Conservation (phyloP, 2,329 filamentous ascomycete genomes). For the Botrytis hyacinthi region DNA sequence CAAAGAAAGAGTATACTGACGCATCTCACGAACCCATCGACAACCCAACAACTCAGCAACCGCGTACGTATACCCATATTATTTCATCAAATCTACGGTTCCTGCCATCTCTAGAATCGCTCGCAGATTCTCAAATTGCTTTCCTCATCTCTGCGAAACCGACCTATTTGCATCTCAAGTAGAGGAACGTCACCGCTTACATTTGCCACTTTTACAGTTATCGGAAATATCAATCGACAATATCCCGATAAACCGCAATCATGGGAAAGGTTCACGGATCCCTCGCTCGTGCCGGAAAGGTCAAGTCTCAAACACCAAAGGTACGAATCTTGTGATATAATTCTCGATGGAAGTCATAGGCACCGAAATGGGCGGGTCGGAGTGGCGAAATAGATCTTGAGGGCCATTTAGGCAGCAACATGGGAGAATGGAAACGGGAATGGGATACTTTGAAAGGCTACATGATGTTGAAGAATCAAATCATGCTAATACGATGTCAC, state of each 20-base stretch:
- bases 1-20: constrained; percentile 5
- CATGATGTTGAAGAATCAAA: constrained; percentile 5
- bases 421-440: neutral
- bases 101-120: neutral
- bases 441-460: neutral
- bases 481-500: constrained; percentile 31
- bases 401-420: neutral
- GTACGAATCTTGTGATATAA: constrained; percentile 49
- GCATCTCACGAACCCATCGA: constrained; percentile 3
- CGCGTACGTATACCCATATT: constrained; percentile 19
- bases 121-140: constrained; percentile 12
- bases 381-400: constrained; percentile 4
- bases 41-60: constrained; percentile 20
- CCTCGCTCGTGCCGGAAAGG: constrained; percentile 93
- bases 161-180: neutral
- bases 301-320: constrained; percentile 95
- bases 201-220: constrained; percentile 31
- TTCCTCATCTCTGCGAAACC: neutral
- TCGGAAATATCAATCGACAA: constrained; percentile 31
- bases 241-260: constrained; percentile 48
- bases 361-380: neutral
- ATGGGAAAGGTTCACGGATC: constrained; percentile 96
- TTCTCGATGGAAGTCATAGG: constrained; percentile 10
- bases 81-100: constrained; percentile 4
- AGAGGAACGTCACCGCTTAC: constrained; percentile 2